Evolutionary conservation across 2,329 filamentous ascomycete species (phyloP), one percentile per base, ranked within the genome.

Genomic region (Sclerotinia borealis): DNA sequence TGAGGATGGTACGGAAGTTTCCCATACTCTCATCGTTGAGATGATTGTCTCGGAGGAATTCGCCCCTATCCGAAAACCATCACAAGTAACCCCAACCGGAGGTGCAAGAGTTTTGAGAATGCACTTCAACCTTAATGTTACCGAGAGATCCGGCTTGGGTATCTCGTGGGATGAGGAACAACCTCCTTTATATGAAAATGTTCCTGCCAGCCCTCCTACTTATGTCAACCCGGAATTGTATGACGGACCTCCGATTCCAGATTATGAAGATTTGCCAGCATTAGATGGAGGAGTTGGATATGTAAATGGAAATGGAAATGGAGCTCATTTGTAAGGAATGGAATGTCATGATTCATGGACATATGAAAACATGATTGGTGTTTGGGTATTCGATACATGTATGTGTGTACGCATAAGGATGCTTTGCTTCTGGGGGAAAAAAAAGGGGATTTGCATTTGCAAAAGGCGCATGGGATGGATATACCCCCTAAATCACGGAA

Each of bases 131-230:
- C 82, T 95, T 60, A 80, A 86, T 63, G 83, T 98, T 62, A 97
- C 93, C 4, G 93, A 97, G 77, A 92, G 93, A 91, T 97, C 72
- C 25, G 93, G 93, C 22, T 84, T 96, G 74, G 93, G 93, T 58
- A 93, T 99, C 71, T 91, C 90, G 70, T 99, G 95, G 93, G 93
- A 98, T 70, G 93, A 97, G 77, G 93, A 99, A 79, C 87, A 91
- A 72, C 93, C 93, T 15, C 93, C 93, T 0, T 85, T 96, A 69
- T 99, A 99, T 77, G 89, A 95, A 76, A 92, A 98, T 73, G 92
- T 98, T 48, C 93, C 93, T 0, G 88, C 86, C 2, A 92, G 89
- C 71, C 93, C 93, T 55, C 93, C 93, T 0, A 82, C 80, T 7
- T 93, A 93, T 76, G 64, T 63, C 17, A 63, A 67, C 10, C 37